These are phyloP conservation scores for Acanthamoeba culbertsoni DNA, from an alignment of 208 protist genomes.

Conservation along the genomic window DNA sequence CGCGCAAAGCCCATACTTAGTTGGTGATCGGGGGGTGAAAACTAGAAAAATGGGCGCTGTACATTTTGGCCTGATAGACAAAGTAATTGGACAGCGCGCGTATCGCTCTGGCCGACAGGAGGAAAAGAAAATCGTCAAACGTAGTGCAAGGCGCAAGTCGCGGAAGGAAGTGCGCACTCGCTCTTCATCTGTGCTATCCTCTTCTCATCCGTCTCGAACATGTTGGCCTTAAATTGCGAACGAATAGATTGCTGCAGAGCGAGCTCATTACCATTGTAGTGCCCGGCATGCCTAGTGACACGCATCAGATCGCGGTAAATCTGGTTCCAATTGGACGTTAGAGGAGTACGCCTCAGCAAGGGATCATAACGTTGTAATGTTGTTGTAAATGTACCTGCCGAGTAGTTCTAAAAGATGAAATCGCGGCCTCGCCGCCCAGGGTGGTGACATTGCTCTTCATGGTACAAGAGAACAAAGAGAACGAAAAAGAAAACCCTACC, in stretches of 20 bases:
- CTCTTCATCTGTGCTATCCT: neutral
- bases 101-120: neutral
- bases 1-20: neutral
- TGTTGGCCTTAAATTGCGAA: constrained; percentile 27
- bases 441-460: neutral
- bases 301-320: constrained; percentile 37
- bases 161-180: neutral
- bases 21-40: neutral
- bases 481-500: neutral
- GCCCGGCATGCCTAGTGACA: neutral
- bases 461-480: neutral
- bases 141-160: neutral
- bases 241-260: neutral
- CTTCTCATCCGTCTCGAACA: neutral
- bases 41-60: neutral
- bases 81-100: constrained; percentile 18
- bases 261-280: constrained; percentile 6
- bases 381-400: neutral
- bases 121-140: neutral
- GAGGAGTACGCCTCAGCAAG: too few relatives aligned
- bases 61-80: constrained; percentile 8
- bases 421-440: neutral
- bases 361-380: too few relatives aligned
- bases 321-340: too few relatives aligned
- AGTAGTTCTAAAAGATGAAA: neutral